phyloP scores from a whole-genome alignment of 768 basidiomycete genomes.

The Ramaria rubella region DNA sequence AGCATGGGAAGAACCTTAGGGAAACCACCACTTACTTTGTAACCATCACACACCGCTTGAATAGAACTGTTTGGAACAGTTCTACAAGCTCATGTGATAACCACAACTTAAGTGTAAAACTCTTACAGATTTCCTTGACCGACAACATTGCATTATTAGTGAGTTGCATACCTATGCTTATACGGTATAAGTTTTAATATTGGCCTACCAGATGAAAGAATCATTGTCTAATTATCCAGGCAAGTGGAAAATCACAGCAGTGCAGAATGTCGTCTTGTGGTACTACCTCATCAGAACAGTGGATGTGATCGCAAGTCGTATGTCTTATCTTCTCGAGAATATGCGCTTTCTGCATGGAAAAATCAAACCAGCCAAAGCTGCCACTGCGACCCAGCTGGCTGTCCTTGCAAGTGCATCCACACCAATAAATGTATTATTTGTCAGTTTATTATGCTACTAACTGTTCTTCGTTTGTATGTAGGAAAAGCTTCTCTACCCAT shows the following conservation, averaged over 20 bases:
- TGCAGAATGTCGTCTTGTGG: background rate
- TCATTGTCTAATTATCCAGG: background rate
- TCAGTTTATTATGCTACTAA: background rate
- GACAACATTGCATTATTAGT: no score
- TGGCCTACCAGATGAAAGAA: background rate
- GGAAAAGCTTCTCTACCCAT: background rate
- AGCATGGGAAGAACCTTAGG: no score
- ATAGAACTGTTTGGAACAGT: no score
- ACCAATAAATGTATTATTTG: background rate
- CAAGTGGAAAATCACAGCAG: background rate
- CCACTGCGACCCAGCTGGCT: no score
- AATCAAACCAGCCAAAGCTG: background rate
- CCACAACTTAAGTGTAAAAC: no score
- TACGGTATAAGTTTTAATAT: no score
- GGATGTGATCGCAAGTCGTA: background rate
- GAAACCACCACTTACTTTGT: no score
- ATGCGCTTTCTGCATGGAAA: background rate
- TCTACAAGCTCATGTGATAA: no score
- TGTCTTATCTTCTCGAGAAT: background rate
- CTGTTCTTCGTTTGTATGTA: background rate
- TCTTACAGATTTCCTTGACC: no score
- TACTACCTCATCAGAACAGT: background rate
- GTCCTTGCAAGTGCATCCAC: no score
- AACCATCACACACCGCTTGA: no score
- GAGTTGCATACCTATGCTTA: background rate